Percentiles rank a stretch among this genome's conserved stretches.
phyloP scores from a whole-genome alignment of 495 filamentous ascomycete genomes.

The Aspergillus diversus region DNA sequence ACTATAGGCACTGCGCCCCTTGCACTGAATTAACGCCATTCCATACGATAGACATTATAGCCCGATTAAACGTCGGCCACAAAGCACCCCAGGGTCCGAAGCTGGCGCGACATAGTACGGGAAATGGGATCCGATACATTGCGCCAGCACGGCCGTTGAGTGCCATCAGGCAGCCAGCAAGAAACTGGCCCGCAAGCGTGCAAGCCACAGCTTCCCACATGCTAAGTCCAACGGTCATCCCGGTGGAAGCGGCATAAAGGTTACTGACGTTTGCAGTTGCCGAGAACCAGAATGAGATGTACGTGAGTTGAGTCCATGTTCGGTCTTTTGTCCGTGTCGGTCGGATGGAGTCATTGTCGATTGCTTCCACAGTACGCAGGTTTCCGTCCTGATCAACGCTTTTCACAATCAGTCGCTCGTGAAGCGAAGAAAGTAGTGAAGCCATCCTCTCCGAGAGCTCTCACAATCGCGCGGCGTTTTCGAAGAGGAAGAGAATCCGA shows the following conservation, averaged over 20 bases:
- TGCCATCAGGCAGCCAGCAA: constrained; percentile 38
- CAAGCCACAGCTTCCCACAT: constrained; percentile 44
- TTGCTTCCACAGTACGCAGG: constrained; percentile 24
- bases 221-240: constrained; percentile 37
- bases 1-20: constrained; percentile 44
- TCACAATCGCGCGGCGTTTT: not conserved
- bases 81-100: constrained; percentile 41
- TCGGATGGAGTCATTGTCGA: constrained; percentile 45
- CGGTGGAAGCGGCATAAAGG: constrained; percentile 40
- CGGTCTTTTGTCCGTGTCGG: constrained; percentile 37
- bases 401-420: constrained; percentile 28
- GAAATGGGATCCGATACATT: constrained; percentile 43
- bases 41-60: constrained; percentile 45
- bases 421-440: constrained; percentile 23
- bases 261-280: constrained; percentile 45
- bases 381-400: constrained; percentile 28
- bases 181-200: constrained; percentile 36
- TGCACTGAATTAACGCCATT: constrained; percentile 43
- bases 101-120: constrained; percentile 39
- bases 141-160: constrained; percentile 42
- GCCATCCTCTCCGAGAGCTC: constrained; percentile 5
- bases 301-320: constrained; percentile 43
- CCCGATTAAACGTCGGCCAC: constrained; percentile 45
- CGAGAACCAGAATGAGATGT: constrained; percentile 45
- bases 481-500: no score